Percentiles rank a stretch among this genome's conserved stretches.
phyloP scores from a whole-genome alignment of 805 yeast genomes.

The Yamadazyma olivae region DNA sequence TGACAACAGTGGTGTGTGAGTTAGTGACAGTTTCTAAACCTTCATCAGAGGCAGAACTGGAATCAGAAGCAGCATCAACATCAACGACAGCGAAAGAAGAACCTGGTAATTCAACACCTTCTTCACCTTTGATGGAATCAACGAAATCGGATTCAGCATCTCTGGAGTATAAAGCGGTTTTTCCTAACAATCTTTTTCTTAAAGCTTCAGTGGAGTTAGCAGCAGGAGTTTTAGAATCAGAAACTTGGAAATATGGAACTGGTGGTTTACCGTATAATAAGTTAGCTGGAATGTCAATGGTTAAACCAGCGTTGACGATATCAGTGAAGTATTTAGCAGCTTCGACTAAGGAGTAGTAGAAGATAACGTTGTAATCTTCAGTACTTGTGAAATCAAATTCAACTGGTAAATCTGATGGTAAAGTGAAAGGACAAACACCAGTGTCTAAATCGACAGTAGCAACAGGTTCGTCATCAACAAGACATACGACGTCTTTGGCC shows the following conservation, averaged over 20 bases:
- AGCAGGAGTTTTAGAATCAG: slow-evolving; percentile 21
- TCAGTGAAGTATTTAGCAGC: slow-evolving; percentile 29
- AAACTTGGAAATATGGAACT: slow-evolving; percentile 28
- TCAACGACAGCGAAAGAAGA: slow-evolving; percentile 15
- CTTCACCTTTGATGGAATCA: slow-evolving; percentile 14
- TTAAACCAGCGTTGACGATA: slow-evolving; percentile 29
- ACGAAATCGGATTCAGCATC: slow-evolving; percentile 29
- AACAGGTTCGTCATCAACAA: slow-evolving; percentile 27
- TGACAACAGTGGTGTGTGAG: slow-evolving; percentile 27
- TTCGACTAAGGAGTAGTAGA: slow-evolving; percentile 28
- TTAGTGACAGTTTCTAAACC: slow-evolving; percentile 15
- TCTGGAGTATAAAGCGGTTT: slow-evolving; percentile 21
- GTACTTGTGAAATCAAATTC: slow-evolving; percentile 22
- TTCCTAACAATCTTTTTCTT: slow-evolving; percentile 35
- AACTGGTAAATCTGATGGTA: slow-evolving; percentile 25
- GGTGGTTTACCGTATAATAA: slow-evolving; percentile 21
- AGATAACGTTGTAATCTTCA: slow-evolving; percentile 30
- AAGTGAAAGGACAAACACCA: slow-evolving; percentile 34
- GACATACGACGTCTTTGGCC: slow-evolving; percentile 34
- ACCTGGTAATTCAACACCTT: slow-evolving; percentile 20
- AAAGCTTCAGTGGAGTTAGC: slow-evolving; percentile 39
- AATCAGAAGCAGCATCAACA: slow-evolving; percentile 14
- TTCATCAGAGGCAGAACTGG: slow-evolving; percentile 20
- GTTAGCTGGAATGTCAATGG: slow-evolving; percentile 30
- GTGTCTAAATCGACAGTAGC: slow-evolving; percentile 39